A percentile compares a stretch with the other conserved stretches of the same genome.
These are phyloP conservation scores for Pseudogymnoascus verrucosus DNA, from an alignment of 2,329 filamentous ascomycete species.

Conservation along the genomic window DNA sequence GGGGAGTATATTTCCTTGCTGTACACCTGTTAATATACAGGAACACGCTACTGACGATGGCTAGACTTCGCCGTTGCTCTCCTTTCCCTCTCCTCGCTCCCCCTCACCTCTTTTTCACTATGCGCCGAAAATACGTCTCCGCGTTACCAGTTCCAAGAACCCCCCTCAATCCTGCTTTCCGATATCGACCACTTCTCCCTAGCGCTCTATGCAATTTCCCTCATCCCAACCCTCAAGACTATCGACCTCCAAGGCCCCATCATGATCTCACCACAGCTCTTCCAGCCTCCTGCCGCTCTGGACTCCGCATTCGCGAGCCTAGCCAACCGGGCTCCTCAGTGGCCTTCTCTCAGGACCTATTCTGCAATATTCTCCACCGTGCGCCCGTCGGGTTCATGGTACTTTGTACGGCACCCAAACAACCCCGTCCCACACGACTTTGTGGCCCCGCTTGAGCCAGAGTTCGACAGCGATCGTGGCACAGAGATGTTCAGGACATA, in stretches of 20 bases:
- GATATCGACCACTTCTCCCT: constrained; percentile 6
- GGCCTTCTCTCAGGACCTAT: constrained; percentile 8
- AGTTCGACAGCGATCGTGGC: not conserved
- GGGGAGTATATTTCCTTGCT: not conserved
- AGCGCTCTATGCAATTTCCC: constrained; percentile 9
- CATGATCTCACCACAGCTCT: constrained; percentile 11
- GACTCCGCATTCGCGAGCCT: not conserved
- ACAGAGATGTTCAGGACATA: constrained; percentile 4
- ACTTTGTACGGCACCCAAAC: constrained; percentile 4
- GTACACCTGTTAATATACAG: not conserved
- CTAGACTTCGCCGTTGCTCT: constrained; percentile 1
- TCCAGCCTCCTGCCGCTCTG: not conserved
- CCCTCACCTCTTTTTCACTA: not conserved
- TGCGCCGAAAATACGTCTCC: not conserved
- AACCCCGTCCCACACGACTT: not conserved
- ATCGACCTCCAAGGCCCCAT: constrained; percentile 9
- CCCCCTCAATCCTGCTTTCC: not conserved
- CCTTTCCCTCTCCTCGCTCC: not conserved
- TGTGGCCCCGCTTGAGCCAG: not conserved
- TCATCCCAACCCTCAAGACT: constrained; percentile 6
- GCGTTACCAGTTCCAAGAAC: constrained; percentile 3
- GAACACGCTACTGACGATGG: not conserved
- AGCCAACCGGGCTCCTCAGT: not conserved
- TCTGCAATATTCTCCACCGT: not conserved
- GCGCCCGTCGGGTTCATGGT: constrained; percentile 2